phyloP scores from a whole-genome alignment of 129 eudicot species.

The Flaveria trinervia region DNA sequence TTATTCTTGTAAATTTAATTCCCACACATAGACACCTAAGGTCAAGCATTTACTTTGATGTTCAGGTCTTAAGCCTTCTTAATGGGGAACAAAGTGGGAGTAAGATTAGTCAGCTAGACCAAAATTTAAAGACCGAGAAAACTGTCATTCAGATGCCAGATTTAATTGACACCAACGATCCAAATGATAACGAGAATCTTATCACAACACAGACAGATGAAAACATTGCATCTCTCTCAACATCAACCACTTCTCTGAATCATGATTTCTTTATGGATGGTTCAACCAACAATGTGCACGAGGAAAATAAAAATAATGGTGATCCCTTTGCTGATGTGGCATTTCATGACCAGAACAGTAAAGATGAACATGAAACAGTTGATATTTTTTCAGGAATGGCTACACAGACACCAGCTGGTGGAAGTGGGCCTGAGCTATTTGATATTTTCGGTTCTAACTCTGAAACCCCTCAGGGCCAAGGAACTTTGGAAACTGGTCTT shows the following conservation, averaged over 20 bases:
- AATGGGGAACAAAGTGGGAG: conserved; percentile 52
- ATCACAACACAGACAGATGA: conserved; percentile 39
- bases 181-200: conserved; percentile 47
- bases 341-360: conserved; percentile 53
- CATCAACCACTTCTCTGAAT: conserved; percentile 46
- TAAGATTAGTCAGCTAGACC: conserved; percentile 44
- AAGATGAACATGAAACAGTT: conserved; percentile 47
- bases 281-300: conserved; percentile 30
- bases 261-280: conserved; percentile 70
- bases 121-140: conserved; percentile 39
- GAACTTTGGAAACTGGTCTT: conserved; percentile 38
- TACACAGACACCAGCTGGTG: conserved; percentile 40
- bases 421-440: conserved; percentile 53
- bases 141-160: conserved; percentile 69
- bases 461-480: conserved; percentile 34
- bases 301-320: conserved; percentile 50
- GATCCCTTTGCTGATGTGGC: conserved; percentile 99
- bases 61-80: conserved; percentile 75
- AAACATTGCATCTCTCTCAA: conserved; percentile 30
- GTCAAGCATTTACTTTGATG: conserved; percentile 12
- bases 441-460: conserved; percentile 63
- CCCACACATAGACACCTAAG: background rate
- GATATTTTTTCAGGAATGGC: conserved; percentile 82
- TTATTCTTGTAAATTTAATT: background rate
- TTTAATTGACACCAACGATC: conserved; percentile 76